Evolutionary conservation across 148 eudicot genomes (phyloP), one percentile per base, ranked within the genome.

Genomic region (Cornus florida): DNA sequence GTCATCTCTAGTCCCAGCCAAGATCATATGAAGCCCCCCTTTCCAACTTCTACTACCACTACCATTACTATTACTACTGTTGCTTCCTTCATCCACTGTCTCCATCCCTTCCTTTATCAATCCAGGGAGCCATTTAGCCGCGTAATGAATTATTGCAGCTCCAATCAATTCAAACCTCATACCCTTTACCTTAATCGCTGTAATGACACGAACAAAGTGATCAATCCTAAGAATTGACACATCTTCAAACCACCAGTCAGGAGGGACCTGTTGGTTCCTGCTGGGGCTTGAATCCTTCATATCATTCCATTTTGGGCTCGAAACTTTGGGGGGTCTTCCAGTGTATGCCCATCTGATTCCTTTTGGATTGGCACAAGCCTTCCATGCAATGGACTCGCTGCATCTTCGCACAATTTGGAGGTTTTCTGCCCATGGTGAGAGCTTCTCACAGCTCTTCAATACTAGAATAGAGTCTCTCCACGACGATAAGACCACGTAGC

Each of bases 241-340:
- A 72, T 97, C 99, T 80, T 97, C 99, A 73, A 92, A 97, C 99
- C 99, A 97, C 99, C 99, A 97, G 78, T 94, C 95, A 5, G 91
- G 87, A 43, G 98, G 97, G 0, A 86, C 98, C 56, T 83, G 91
- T 5, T 70, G 81, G 80, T 80, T 81, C 71, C 90, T 86, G 78
- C 91, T 87, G 0, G 98, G 95, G 88, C 92, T 92, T 4, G 90
- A 84, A 13, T 86, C 98, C 67, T 90, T 90, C 83, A 75, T 81
- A 23, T 91, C 97, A 13, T 80, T 90, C 98, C 97, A 95, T 73
- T 81, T 90, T 2, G 98, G 98, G 84, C 95, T 92, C 0, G 98
- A 91, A 62, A 73, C 83, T 67, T 84, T 91, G 3, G 86, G 76
- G 9, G 89, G 88, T 69, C 84, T 89, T 13, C 97, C 93, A 5